Conservation (phyloP, 192 early-diverging fungal species). For the Gamsiella multidivaricata region DNA sequence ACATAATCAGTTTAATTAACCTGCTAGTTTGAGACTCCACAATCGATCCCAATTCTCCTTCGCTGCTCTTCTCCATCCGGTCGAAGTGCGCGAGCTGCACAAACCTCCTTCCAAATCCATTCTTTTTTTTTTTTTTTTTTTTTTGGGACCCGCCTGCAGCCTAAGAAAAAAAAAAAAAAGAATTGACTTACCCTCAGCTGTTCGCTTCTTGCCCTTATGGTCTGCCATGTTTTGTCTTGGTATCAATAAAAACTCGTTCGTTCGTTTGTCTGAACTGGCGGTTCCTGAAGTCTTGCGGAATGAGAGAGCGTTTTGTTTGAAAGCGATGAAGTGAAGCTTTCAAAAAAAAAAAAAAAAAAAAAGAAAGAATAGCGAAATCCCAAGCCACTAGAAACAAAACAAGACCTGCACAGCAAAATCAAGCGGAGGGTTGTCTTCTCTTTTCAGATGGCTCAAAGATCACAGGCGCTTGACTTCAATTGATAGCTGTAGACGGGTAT, state of each 20-base stretch:
- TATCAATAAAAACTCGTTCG: not conserved
- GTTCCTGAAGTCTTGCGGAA: not conserved
- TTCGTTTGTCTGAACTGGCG: not conserved
- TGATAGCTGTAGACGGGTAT: too few relatives aligned
- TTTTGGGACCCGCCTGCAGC: not conserved
- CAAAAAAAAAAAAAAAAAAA: constrained; percentile 13
- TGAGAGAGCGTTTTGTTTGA: too few relatives aligned
- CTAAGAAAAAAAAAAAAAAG: not conserved
- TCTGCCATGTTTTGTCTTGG: constrained; percentile 7
- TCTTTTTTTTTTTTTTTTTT: not conserved
- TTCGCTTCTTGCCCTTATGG: constrained; percentile 23
- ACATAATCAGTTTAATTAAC: too few relatives aligned
- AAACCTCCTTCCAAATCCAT: too few relatives aligned
- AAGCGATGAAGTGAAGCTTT: not conserved
- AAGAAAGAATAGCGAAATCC: not conserved
- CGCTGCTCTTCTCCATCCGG: too few relatives aligned
- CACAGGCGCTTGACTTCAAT: too few relatives aligned
- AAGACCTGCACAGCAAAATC: too few relatives aligned
- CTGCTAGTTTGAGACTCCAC: too few relatives aligned
- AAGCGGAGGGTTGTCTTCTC: too few relatives aligned
- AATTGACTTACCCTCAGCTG: constrained; percentile 1
- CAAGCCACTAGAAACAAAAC: constrained; percentile 11
- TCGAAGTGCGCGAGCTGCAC: too few relatives aligned
- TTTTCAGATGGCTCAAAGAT: too few relatives aligned
- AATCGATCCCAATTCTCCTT: too few relatives aligned